These are phyloP conservation scores for Biscogniauxia marginata DNA, from an alignment of 2,329 filamentous ascomycete species.

Conservation along the genomic window DNA sequence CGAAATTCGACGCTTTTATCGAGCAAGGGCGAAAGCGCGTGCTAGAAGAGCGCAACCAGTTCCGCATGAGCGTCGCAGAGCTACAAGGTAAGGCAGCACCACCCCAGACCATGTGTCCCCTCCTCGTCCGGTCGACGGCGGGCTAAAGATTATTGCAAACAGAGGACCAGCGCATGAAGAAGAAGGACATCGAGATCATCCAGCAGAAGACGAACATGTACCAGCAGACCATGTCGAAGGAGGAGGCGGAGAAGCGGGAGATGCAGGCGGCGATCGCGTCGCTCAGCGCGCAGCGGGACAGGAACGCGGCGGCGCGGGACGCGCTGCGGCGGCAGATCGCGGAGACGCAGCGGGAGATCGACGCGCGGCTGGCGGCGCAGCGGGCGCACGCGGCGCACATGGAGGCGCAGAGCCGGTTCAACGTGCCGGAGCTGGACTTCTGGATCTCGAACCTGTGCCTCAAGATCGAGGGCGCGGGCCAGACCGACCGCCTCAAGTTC, in stretches of 20 bases:
- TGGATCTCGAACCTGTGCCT: slow-evolving; percentile 92
- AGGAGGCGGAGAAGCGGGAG: slow-evolving; percentile 73
- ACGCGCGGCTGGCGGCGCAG: slow-evolving; percentile 68
- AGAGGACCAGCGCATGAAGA: slow-evolving; percentile 92
- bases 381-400: slow-evolving; percentile 70
- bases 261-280: slow-evolving; percentile 64
- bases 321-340: slow-evolving; percentile 60
- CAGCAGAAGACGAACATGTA: slow-evolving; percentile 69
- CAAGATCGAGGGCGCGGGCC: slow-evolving; percentile 83
- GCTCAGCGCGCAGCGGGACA: slow-evolving; percentile 59
- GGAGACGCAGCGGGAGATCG: slow-evolving; percentile 68
- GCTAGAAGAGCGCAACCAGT: slow-evolving; percentile 89
- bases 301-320: slow-evolving; percentile 57
- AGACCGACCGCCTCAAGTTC: slow-evolving; percentile 84
- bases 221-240: slow-evolving; percentile 72
- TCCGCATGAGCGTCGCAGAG: slow-evolving; percentile 85
- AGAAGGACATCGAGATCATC: slow-evolving; percentile 81
- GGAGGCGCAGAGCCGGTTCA: slow-evolving; percentile 81
- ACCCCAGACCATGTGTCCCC: slow-evolving; percentile 4
- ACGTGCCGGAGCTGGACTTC: slow-evolving; percentile 90
- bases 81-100: slow-evolving; percentile 66
- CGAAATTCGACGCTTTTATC: slow-evolving; percentile 90
- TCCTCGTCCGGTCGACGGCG: not conserved
- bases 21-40: slow-evolving; percentile 87
- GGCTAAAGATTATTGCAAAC: slow-evolving; percentile 7